Percentiles rank a stretch among this genome's conserved stretches.
phyloP scores from a whole-genome alignment of 495 filamentous ascomycete species.

The Aspergillus ostianus region DNA sequence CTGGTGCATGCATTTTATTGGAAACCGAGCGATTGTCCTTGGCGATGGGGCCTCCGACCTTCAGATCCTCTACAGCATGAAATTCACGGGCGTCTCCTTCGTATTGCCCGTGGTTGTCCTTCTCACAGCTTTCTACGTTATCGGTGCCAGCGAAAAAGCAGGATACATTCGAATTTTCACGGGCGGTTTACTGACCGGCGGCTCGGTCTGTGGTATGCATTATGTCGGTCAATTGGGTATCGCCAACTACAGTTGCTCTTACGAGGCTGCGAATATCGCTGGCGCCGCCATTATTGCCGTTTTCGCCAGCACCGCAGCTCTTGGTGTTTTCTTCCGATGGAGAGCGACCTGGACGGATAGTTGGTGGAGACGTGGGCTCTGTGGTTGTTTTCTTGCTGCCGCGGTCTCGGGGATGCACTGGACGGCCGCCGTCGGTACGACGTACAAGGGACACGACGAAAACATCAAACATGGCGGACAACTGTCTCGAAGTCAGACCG shows the following conservation, averaged over 20 bases:
- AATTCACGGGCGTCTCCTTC: constrained; percentile 74
- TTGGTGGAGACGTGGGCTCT: constrained; percentile 70
- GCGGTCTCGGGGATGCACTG: constrained; percentile 90
- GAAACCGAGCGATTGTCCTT: constrained; percentile 75
- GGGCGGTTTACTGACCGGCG: constrained; percentile 66
- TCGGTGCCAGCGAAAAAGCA: constrained; percentile 54
- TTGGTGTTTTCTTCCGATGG: constrained; percentile 75
- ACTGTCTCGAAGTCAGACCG: constrained; percentile 53
- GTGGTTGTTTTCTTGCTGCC: constrained; percentile 63
- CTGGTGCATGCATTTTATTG: constrained; percentile 84
- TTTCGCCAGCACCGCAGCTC: constrained; percentile 61
- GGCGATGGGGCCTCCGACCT: constrained; percentile 56
- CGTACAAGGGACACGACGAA: constrained; percentile 50
- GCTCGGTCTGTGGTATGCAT: constrained; percentile 83
- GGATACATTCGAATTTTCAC: constrained; percentile 56
- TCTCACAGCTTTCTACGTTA: constrained; percentile 65
- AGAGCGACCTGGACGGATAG: constrained; percentile 73
- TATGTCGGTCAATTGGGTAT: constrained; percentile 85
- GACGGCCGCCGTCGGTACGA: constrained; percentile 71
- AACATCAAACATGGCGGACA: constrained; percentile 27
- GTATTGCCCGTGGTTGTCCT: constrained; percentile 77
- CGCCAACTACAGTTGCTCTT: constrained; percentile 66
- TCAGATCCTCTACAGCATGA: constrained; percentile 70
- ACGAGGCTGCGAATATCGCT: constrained; percentile 56
- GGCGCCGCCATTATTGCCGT: constrained; percentile 72